Conservation (phyloP, 2,329 filamentous ascomycete species). For the Purpureocillium lavendulum region DNA sequence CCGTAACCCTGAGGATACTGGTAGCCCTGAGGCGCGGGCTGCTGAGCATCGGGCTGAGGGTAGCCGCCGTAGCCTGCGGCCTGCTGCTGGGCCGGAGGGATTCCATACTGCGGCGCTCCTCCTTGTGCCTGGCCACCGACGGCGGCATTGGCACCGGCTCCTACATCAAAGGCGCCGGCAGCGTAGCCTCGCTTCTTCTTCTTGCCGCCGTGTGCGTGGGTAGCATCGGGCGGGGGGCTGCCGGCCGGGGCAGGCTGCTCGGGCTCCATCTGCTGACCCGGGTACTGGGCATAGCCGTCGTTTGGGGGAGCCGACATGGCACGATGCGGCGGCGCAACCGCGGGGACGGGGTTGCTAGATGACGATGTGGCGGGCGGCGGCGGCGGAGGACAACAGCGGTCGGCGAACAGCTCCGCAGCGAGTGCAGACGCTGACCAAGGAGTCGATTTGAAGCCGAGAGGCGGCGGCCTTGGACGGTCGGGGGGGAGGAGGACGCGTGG, state of each 20-base stretch:
- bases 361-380: background rate
- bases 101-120: conserved; percentile 36
- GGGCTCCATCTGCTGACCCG: conserved; percentile 32
- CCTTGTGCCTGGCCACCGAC: conserved; percentile 36
- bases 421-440: conserved; percentile 5
- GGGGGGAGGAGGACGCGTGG: background rate
- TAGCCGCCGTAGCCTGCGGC: conserved; percentile 51
- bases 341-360: background rate
- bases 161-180: conserved; percentile 89
- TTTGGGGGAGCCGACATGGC: conserved; percentile 51
- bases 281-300: conserved; percentile 46
- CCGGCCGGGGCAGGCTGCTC: conserved; percentile 28
- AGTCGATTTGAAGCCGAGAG: conserved; percentile 2
- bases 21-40: conserved; percentile 27
- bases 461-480: conserved; percentile 3
- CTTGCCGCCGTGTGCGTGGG: conserved; percentile 40
- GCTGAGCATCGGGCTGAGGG: conserved; percentile 39
- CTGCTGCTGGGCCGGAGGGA: conserved; percentile 30
- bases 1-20: conserved; percentile 36
- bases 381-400: conserved; percentile 1
- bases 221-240: conserved; percentile 16
- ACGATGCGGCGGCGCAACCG: conserved; percentile 13
- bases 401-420: conserved; percentile 5
- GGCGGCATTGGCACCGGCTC: conserved; percentile 71
- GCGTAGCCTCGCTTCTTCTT: conserved; percentile 96